Base-by-base conservation (phyloP, 2,329 filamentous ascomycete genomes). In the Penicillium sp. region DNA sequence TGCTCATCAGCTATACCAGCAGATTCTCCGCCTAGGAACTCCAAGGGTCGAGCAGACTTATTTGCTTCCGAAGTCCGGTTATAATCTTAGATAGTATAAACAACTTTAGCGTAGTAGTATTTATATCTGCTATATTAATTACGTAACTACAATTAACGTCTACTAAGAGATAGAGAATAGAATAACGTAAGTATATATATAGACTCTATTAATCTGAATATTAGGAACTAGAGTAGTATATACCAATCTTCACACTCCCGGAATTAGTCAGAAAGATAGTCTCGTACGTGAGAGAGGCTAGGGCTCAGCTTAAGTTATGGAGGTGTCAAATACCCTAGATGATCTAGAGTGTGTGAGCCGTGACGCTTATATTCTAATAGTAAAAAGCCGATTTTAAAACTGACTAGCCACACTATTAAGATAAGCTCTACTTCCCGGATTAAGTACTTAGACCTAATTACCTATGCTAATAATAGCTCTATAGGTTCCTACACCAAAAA, bases 401-500 rank as follows among this genome's bases (percentile, higher is more conserved):
- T 27, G 13, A 40, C 37, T 18, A 21, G 37, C n/a, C 37, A 40
- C n/a, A 26, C 34, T 24, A 39, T 39, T 10, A 18, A 39, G 34
- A 21, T 13, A 21, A 47, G 24, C 24, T 47, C 17, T 9, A 24
- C 24, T 26, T 47, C 33, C 7, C 24, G 33, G 7, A 47, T 32
- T 17, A 23, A 40, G 23, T 23, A 47, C 24, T 40, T 47, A 23
- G 33, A 47, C n/a, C 44, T 24, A 6, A 47, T 27, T 4, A 47
- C 23, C 24, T 47, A 17, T 15, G 24, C 33, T n/a, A 47, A 29
- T n/a, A 24, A 47, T 7, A 47, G 9, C 33, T 39, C 33, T 10
- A 47, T 24, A 3, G 34, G 33, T 18, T 47, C 44, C 44, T 24
- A 40, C 27, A 32, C 44, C 24, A 47, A 34, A 9, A 47, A 47